Conservation (phyloP, 2,329 filamentous ascomycete species). For the Fusarium nanum region DNA sequence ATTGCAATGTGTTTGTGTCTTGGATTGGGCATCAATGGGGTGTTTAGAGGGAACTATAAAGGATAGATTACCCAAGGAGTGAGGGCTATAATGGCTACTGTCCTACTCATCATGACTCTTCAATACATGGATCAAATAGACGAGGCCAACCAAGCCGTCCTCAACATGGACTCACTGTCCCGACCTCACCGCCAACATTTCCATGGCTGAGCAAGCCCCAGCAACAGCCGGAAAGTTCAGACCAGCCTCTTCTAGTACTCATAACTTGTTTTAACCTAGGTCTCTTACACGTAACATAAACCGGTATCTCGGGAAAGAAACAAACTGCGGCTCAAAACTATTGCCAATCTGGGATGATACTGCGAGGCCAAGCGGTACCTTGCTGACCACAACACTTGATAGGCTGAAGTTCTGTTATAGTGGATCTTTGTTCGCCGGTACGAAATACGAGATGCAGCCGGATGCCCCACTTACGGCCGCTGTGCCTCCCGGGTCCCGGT, state of each 20-base stretch:
- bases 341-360: slow-evolving; percentile 31
- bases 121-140: not conserved
- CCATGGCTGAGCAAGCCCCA: no score
- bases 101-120: not conserved
- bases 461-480: slow-evolving; percentile 25
- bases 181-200: not conserved
- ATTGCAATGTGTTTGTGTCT: not conserved
- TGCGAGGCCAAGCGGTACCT: slow-evolving; percentile 21
- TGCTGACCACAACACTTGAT: slow-evolving; percentile 1
- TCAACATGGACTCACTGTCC: no score
- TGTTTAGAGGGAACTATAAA: not conserved
- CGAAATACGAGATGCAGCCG: slow-evolving; percentile 39
- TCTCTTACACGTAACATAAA: not conserved
- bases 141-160: no score
- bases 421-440: slow-evolving; percentile 23
- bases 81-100: rapidly evolving
- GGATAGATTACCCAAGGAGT: not conserved
- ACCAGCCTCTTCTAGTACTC: not conserved
- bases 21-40: not conserved
- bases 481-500: slow-evolving; percentile 13
- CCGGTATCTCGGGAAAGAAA: not conserved
- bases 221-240: not conserved
- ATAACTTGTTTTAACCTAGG: no score
- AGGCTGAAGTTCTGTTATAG: not conserved
- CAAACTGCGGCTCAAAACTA: not conserved